Base-by-base conservation (phyloP, 805 yeast species). In the Metschnikowia chrysomelidarum region DNA sequence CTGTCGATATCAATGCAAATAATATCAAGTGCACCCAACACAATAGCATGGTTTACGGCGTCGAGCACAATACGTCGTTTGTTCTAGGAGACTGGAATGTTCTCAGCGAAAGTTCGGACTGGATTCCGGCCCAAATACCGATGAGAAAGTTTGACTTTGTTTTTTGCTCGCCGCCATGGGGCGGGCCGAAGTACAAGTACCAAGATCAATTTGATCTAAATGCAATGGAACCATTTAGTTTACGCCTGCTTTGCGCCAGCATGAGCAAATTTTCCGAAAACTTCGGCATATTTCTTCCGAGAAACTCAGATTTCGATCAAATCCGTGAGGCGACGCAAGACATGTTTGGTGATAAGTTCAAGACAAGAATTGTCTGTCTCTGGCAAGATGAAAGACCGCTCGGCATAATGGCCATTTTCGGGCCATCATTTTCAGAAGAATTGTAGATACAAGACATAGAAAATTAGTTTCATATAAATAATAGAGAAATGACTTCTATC, bases 151-250 rank as follows among this genome's bases (percentile, higher is more conserved):
- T 75, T 24, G 83, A 77, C 46, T 64, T 80, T 32, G 67, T 77
- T 7, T 85, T 82, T 59, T 71, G 78, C n/a, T 82, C 91, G 1
- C 94, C 94, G 1, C 94, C 94, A 0, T 86, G 94, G 95, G 94
- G 93, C 21, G 95, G 95, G 0, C 83, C 87, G 0, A 53, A 59
- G 2, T 86, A 85, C 55, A 59, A 62, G 31, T 49, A 56, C 16
- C 44, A 30, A 20, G 38, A 34, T 9, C 31, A 36, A 2, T 81
- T 72, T 55, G 79, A 80, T 44, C 54, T 81, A 15, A 58, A 60
- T 24, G 40, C 54, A 7, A 54, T 62, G 34, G 46, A 57, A 28
- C 88, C 88, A 0, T 56, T 79, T 27, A 60, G 67, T 2, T 42
- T 82, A 7, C 62, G 67, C 14, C 56, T 59, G 19, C 52, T 82